A percentile compares a stretch with the other conserved stretches of the same genome.
Conservation (phyloP, 2,329 filamentous ascomycete genomes). For the Stagonosporopsis rhizophila region DNA sequence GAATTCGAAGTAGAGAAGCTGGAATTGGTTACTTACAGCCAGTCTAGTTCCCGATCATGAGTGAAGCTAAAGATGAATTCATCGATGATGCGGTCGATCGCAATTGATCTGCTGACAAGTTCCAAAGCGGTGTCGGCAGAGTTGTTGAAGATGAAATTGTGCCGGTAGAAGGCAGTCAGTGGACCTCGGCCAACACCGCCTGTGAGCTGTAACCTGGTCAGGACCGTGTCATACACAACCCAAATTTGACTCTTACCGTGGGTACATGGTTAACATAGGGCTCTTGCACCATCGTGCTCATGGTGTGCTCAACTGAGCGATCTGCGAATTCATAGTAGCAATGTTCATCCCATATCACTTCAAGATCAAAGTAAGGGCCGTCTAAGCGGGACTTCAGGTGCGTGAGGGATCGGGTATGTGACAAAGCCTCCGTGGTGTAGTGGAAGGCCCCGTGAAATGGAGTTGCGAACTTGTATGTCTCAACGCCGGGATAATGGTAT, state of each 20-base stretch:
- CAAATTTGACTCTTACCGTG: constrained; percentile 48
- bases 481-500: constrained; percentile 57
- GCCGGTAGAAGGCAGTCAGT: constrained; percentile 69
- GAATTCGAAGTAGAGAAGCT: neutral
- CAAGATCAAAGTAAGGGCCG: constrained; percentile 74
- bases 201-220: constrained; percentile 47
- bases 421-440: constrained; percentile 61
- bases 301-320: constrained; percentile 71
- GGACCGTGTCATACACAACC: neutral
- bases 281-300: constrained; percentile 79
- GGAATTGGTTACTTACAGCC: constrained; percentile 34
- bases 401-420: constrained; percentile 68
- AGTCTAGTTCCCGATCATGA: constrained; percentile 29
- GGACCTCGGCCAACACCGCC: constrained; percentile 70
- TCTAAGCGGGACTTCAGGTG: constrained; percentile 67
- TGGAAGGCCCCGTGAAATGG: constrained; percentile 58
- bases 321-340: constrained; percentile 72
- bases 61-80: constrained; percentile 37
- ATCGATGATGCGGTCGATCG: constrained; percentile 66
- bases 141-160: constrained; percentile 77
- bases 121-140: constrained; percentile 70
- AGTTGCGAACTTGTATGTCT: constrained; percentile 55
- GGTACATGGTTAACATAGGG: constrained; percentile 79
- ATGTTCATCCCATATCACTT: constrained; percentile 79
- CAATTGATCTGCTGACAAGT: constrained; percentile 72